phyloP scores from a whole-genome alignment of 257 asterid genomes.

The Petunia secreta region DNA sequence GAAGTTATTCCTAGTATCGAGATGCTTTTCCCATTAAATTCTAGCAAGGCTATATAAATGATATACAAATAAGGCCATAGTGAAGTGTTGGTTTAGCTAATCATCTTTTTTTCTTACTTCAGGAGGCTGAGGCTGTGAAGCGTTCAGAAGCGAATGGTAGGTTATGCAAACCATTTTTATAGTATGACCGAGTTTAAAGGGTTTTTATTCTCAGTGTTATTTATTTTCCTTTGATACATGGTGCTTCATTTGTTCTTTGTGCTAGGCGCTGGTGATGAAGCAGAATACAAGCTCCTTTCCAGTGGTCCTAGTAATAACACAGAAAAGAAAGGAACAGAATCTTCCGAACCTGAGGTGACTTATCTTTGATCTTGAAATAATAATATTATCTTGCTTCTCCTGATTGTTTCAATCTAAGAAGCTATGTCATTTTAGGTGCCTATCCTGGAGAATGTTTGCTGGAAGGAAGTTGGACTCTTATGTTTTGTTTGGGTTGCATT shows the following conservation, averaged over 20 bases:
- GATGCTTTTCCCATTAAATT: conserved; percentile 16
- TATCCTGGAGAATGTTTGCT: conserved; percentile 75
- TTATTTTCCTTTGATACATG: conserved; percentile 19
- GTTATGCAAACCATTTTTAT: conserved; percentile 33
- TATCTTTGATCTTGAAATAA: conserved; percentile 5
- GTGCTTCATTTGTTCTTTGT: conserved; percentile 15
- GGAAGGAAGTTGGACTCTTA: conserved; percentile 95
- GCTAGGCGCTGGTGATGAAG: conserved; percentile 59
- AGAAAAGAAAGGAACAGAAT: conserved; percentile 40
- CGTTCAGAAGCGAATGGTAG: conserved; percentile 51
- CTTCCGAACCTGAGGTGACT: conserved; percentile 62
- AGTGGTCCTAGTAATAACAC: conserved; percentile 56
- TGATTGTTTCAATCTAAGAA: conserved; percentile 22
- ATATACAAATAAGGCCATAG: not conserved
- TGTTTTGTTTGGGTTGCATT: conserved; percentile 80
- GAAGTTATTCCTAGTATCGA: not conserved
- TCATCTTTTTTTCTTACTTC: conserved; percentile 2
- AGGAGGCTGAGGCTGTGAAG: not conserved
- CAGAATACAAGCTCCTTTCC: conserved; percentile 81
- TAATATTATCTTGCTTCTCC: conserved; percentile 18
- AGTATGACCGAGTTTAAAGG: not conserved
- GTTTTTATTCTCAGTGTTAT: not conserved
- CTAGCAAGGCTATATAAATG: not conserved
- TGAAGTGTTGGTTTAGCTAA: conserved; percentile 18
- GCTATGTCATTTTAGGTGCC: conserved; percentile 53